A percentile compares a stretch with the other conserved stretches of the same genome.
phyloP scores from a whole-genome alignment of 2,329 filamentous ascomycete genomes.

The Epicoccum sorghinum region DNA sequence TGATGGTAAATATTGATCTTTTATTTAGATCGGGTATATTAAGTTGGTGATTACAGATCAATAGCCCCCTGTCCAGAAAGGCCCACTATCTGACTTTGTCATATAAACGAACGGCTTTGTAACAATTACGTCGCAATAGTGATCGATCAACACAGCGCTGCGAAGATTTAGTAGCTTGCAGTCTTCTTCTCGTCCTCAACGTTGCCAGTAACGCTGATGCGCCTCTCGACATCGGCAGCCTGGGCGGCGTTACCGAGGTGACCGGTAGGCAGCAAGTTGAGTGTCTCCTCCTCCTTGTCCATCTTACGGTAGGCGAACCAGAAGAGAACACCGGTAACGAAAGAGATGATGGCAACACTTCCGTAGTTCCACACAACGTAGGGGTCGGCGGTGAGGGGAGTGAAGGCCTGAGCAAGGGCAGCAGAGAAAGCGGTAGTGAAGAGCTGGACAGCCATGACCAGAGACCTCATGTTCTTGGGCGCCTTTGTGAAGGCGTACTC shows the following conservation, averaged over 20 bases:
- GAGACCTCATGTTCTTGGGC: slow-evolving; percentile 65
- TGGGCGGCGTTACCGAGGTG: slow-evolving; percentile 39
- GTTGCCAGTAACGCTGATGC: slow-evolving; percentile 20
- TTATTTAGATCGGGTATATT: slow-evolving; percentile 8
- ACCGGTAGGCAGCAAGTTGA: slow-evolving; percentile 48
- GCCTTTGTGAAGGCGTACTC: slow-evolving; percentile 79
- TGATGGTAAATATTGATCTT: neutral
- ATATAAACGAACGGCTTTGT: neutral
- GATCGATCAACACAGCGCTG: neutral
- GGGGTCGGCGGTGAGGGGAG: slow-evolving; percentile 36
- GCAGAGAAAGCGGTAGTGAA: slow-evolving; percentile 46
- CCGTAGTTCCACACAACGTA: slow-evolving; percentile 45
- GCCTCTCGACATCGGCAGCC: slow-evolving; percentile 39
- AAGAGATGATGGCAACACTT: slow-evolving; percentile 44
- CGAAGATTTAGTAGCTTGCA: neutral
- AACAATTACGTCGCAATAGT: too few species aligned
- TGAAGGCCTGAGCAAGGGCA: slow-evolving; percentile 38
- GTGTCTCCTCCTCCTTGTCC: slow-evolving; percentile 44
- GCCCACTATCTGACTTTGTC: neutral
- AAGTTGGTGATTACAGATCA: slow-evolving; percentile 7
- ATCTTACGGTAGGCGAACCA: slow-evolving; percentile 39
- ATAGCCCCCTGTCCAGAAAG: neutral
- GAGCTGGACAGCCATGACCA: slow-evolving; percentile 45
- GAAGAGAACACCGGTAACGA: slow-evolving; percentile 42
- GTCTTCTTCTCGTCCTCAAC: slow-evolving; percentile 11